phyloP scores from a whole-genome alignment of 2,329 filamentous ascomycete genomes.

The Xylaria polymorpha region DNA sequence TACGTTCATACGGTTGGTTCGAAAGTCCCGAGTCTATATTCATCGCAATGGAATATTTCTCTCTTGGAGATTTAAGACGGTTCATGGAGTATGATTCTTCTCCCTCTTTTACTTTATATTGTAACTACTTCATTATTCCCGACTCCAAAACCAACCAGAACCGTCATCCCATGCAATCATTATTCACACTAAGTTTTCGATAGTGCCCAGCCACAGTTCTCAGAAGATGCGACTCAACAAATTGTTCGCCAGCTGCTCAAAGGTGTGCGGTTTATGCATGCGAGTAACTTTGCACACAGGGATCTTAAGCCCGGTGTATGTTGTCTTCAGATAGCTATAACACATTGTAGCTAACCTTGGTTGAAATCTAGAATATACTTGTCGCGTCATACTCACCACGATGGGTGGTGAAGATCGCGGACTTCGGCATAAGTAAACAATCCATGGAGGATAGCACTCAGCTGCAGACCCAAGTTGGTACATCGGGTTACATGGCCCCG shows the following conservation, averaged over 20 bases:
- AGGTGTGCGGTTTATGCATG: constrained; percentile 24
- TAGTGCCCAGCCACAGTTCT: constrained; percentile 12
- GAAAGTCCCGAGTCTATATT: constrained; percentile 32
- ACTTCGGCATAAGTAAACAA: constrained; percentile 26
- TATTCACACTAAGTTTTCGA: not conserved
- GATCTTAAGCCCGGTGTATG: constrained; percentile 25
- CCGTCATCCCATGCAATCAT: not conserved
- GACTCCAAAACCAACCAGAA: not conserved
- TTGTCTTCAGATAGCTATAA: not conserved
- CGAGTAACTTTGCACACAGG: constrained; percentile 21
- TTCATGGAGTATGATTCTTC: constrained; percentile 21
- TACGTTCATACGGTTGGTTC: constrained; percentile 37
- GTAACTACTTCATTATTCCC: not conserved
- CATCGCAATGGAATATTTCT: constrained; percentile 39
- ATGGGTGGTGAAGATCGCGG: constrained; percentile 22
- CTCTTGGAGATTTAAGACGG: constrained; percentile 29
- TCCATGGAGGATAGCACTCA: constrained; percentile 13
- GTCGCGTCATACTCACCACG: constrained; percentile 17
- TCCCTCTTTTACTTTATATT: not conserved
- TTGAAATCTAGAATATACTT: constrained; percentile 15
- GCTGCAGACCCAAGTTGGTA: constrained; percentile 19
- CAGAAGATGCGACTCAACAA: constrained; percentile 13
- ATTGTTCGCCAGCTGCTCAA: constrained; percentile 21
- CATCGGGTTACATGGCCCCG: constrained; percentile 13
- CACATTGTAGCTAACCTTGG: not conserved